Evolutionary conservation across 2,329 filamentous ascomycete genomes (phyloP).

Genomic region (Ceratocystis papillata): DNA sequence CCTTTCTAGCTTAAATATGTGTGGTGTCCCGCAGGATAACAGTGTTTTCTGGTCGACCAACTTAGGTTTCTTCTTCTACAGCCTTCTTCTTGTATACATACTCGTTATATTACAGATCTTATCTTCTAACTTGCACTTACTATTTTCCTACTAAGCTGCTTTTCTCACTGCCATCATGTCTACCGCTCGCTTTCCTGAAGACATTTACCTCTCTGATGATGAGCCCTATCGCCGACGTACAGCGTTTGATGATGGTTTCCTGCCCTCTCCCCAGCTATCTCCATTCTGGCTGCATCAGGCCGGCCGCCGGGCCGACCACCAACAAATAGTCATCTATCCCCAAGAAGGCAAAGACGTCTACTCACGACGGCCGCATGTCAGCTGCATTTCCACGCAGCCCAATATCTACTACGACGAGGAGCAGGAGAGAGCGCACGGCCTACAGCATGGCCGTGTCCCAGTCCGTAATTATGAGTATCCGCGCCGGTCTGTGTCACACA

Average conservation of each 20-base stretch:
- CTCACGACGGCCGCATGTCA: background rate
- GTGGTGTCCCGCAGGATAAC: background rate
- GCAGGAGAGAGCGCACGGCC: background rate
- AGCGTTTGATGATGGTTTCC: background rate
- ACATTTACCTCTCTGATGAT: background rate
- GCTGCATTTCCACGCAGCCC: background rate
- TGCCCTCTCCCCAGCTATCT: background rate
- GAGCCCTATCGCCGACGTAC: background rate
- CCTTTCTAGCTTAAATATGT: background rate
- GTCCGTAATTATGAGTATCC: background rate
- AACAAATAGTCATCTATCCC: background rate
- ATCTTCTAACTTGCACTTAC: background rate
- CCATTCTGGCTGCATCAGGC: background rate
- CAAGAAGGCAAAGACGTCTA: constrained; percentile 7
- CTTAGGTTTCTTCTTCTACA: background rate
- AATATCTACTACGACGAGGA: background rate
- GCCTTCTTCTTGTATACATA: background rate
- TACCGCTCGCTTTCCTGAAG: background rate
- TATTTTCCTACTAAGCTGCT: background rate
- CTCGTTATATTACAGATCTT: background rate
- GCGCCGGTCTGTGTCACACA: background rate
- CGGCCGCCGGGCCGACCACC: background rate
- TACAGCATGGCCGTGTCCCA: background rate
- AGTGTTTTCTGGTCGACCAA: background rate
- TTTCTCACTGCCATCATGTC: background rate